Base-by-base conservation (phyloP, 306 rosid genomes). In the Psophocarpus tetragonolobus region DNA sequence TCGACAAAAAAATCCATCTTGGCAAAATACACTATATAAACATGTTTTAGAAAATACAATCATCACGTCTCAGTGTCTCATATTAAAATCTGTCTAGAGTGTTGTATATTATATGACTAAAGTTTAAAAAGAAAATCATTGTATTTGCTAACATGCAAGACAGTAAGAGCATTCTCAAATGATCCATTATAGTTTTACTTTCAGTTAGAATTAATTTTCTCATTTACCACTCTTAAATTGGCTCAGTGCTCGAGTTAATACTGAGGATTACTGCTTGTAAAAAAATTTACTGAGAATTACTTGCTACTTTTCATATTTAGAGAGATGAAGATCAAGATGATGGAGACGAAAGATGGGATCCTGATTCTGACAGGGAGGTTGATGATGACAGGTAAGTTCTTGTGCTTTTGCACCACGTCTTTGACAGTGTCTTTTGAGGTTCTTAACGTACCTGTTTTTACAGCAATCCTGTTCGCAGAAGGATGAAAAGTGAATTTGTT, bases 271-370 rank as follows among this genome's bases (percentile, higher is more conserved):
- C 32, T n/a, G n/a, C n/a, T n/a, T n/a, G n/a, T n/a, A n/a, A n/a
- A n/a, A n/a, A n/a, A n/a, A n/a, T n/a, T n/a, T 39, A 23, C 53
- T 74, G 15, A 65, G 48, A 64, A 44, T 29, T 53, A 11, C 32
- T n/a, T 79, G 29, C 56, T 53, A 12, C 50, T 61, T 71, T 44
- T 78, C 38, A 57, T 78, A 48, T 77, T 54, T 48, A 82, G 86
- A 77, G 48, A 63, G 88, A 85, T 48, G 86, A 82, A 75, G 86
- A 79, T 75, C 69, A 85, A 32, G 82, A 79, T 23, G 80, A 70
- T 32, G 61, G 68, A 56, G 88, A 85, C 75, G 81, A 75, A 64
- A 62, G 80, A 57, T 79, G 84, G 88, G 84, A 57, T 64, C 86
- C 82, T 32, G 82, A 85, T 75, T 85, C 76, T 75, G 86, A 82